Base-by-base conservation (phyloP, 2,329 filamentous ascomycete species). In the Phaeophleospora eucalypticola region DNA sequence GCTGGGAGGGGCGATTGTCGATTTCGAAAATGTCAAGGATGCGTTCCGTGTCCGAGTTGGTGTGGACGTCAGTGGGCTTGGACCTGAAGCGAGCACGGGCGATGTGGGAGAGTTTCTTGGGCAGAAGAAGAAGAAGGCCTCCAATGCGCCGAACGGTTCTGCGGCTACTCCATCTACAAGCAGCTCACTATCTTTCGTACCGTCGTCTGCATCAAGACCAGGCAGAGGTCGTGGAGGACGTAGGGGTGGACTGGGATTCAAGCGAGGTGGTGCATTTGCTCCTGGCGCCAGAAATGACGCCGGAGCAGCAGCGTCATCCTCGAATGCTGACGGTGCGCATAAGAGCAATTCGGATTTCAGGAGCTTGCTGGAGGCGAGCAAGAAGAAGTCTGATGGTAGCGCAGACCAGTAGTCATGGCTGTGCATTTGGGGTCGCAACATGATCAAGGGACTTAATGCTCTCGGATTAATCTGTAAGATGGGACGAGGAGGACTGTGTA, bases 1-100 rank as follows among this genome's bases (percentile, higher is more conserved):
- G 49, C 87, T 95, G 52, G 83, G 84, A 48, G 90, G 89, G 10
- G 93, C 90, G 4, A 85, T 91, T 45, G 77, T 97, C 32, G 93
- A 97, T 63, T 96, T 87, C 60, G 72, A 72, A 2, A 81, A 87
- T 41, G 76, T 84, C 2, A 75, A 81, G 2, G 78, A 82, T 29
- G 86, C 86, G 0, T 90, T 90, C 19, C 86, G 80, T 61, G 86
- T 86, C 1, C 74, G 80, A n/a, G 63, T 73, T 14, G 70, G 66
- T 6, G 61, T 75, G 1, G 68, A 67, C 36, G 65, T 70, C 15
- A 68, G 67, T 35, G 59, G 60, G 10, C 53, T 68, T 3, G 73
- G 72, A 6, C 53, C 64, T 8, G 68, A 67, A 36, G 61, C 72
- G 6, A 62, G 60, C 29, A 65, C 73, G 2, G 80, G 78, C 6